Base-by-base conservation (phyloP, 345 rosid species). In the rapeseed (Brassica napus) region DNA sequence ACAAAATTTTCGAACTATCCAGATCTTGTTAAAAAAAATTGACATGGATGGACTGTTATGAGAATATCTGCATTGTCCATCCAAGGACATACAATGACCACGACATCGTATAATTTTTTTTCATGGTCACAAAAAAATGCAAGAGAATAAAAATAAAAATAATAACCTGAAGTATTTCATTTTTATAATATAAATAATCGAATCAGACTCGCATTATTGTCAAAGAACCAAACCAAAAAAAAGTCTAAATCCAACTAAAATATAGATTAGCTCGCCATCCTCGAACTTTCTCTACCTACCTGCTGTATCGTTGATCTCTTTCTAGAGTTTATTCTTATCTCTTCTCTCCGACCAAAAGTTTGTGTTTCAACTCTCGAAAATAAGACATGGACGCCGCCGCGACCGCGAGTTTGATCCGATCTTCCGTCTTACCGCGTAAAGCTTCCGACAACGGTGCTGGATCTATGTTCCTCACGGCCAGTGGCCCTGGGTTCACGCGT, bases 321-420 rank as follows among this genome's bases (percentile, higher is more conserved):
- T 52, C 15, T n/a, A 52, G 18, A 52, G 58, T 52, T 54, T 15
- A 6, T 54, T 68, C 69, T 80, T 37, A 69, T 58, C 80, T 80
- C 57, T 31, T 61, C 61, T 24, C 49, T 12, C 72, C 63, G 70
- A 65, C 55, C 71, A 54, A 63, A 76, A 15, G 10, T 12, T 74
- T 8, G 49, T 35, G 8, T 69, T 26, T 72, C 58, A 4, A 49
- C 18, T 10, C 66, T 65, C 69, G 57, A 75, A 9, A 23, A 3
- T 67, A 47, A 65, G 69, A 32, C 73, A 89, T 89, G 92, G 90
- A 87, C 28, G 88, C 87, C 5, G 78, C 79, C 4, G 78, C 79
- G 42, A 67, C 85, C 6, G 79, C 88, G 65, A 79, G 81, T 70
- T 76, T 79, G 82, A 30, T 82, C 65, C 77, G 77, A 24, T 84